A percentile compares a stretch with the other conserved stretches of the same genome.
Conservation (phyloP, 768 basidiomycete species). For the Trametes cubensis region DNA sequence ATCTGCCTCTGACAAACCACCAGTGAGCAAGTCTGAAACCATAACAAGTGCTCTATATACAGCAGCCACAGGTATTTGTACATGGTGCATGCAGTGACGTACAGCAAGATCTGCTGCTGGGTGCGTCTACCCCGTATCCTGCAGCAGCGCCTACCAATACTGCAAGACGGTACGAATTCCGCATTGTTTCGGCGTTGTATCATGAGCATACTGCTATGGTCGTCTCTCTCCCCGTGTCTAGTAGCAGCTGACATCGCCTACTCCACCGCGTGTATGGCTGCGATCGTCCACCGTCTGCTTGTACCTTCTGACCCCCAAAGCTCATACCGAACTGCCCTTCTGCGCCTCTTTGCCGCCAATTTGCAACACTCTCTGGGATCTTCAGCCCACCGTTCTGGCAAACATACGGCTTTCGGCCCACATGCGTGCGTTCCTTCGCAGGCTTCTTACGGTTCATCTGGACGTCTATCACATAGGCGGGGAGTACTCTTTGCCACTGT, state of each 20-base stretch:
- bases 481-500: background rate
- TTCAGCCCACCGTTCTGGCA: background rate
- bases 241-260: background rate
- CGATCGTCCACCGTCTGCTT: background rate
- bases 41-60: too few relatives aligned
- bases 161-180: background rate
- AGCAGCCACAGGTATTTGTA: too few relatives aligned
- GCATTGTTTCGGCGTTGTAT: background rate
- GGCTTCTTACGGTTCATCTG: background rate
- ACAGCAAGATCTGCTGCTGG: background rate
- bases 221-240: background rate
- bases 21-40: too few relatives aligned
- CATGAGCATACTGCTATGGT: background rate
- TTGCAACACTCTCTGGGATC: background rate
- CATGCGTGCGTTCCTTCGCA: background rate
- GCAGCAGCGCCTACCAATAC: background rate
- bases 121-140: background rate
- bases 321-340: background rate
- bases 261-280: background rate
- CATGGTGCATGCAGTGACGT: background rate
- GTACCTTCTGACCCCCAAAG: background rate
- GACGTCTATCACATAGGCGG: background rate
- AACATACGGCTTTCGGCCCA: conserved; percentile 5
- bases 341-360: background rate
- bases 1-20: too few relatives aligned